Percentiles rank a stretch among this genome's conserved stretches.
These are phyloP conservation scores for Fragaria ananassa DNA, from an alignment of 306 rosid genomes.

Conservation along the genomic window DNA sequence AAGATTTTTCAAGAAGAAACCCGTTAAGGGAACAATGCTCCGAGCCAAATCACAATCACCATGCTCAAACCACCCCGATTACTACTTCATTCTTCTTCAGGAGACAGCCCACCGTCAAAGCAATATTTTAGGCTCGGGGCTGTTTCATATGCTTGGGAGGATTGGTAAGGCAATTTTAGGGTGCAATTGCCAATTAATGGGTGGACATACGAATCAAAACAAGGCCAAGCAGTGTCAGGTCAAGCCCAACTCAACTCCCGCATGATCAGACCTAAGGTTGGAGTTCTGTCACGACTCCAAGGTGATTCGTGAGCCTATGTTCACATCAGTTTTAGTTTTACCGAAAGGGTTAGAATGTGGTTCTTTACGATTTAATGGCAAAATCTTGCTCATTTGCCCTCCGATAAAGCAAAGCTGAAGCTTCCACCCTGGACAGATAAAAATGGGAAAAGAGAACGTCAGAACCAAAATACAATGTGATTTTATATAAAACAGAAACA, in stretches of 20 bases:
- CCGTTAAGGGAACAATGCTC: conserved; percentile 1
- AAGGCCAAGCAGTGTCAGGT: conserved; percentile 26
- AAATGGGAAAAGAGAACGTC: conserved; percentile 8
- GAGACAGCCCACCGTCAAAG: background rate
- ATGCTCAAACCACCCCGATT: conserved; percentile 3
- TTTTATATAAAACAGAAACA: background rate
- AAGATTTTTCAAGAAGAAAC: background rate
- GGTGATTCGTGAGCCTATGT: conserved; percentile 34
- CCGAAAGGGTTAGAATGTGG: conserved; percentile 34
- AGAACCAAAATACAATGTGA: conserved; percentile 2
- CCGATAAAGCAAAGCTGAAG: conserved; percentile 97
- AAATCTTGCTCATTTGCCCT: conserved; percentile 94
- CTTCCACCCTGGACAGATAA: conserved; percentile 82
- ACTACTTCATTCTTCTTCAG: background rate
- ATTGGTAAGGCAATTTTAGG: conserved; percentile 1
- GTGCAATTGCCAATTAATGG: conserved; percentile 19
- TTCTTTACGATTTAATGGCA: conserved; percentile 60
- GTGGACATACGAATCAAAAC: conserved; percentile 19
- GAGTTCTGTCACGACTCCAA: conserved; percentile 20
- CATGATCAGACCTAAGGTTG: conserved; percentile 13
- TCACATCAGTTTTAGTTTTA: conserved; percentile 49
- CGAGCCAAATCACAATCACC: background rate
- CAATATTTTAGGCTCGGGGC: background rate
- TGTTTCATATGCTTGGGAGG: conserved; percentile 6
- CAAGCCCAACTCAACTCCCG: conserved; percentile 26